Conservation (phyloP, 1,139 yeast species). For the Geotrichum australiense region DNA sequence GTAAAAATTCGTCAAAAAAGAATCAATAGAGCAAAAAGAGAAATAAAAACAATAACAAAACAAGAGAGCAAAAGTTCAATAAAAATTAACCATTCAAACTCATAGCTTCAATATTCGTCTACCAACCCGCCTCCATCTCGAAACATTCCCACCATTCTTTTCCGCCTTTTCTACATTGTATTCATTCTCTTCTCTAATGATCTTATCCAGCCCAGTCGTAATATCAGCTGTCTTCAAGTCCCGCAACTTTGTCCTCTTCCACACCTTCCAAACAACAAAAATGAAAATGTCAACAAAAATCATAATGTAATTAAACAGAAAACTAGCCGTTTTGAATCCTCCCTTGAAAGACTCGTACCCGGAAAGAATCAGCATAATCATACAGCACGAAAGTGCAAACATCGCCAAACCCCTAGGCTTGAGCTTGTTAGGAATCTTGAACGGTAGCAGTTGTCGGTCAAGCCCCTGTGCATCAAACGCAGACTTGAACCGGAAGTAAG, state of each 20-base stretch:
- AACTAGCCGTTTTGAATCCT: conserved; percentile 58
- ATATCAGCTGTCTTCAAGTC: conserved; percentile 44
- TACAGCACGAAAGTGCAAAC: conserved; percentile 40
- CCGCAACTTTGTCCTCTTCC: conserved; percentile 47
- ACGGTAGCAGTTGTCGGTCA: conserved; percentile 49
- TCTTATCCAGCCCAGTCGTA: conserved; percentile 47
- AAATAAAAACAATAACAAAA: too few species aligned
- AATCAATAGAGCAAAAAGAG: too few species aligned
- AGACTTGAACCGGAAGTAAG: conserved; percentile 56
- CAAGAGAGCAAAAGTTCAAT: too few species aligned
- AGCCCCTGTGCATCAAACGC: conserved; percentile 57
- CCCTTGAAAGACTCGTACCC: conserved; percentile 64
- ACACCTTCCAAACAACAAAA: conserved; percentile 40
- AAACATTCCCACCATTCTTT: too few species aligned
- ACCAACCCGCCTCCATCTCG: too few species aligned
- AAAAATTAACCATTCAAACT: too few species aligned
- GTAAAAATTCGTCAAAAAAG: too few species aligned
- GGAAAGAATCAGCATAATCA: conserved; percentile 55
- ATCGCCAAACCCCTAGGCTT: conserved; percentile 36
- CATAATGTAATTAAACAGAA: conserved; percentile 62
- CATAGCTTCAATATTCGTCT: too few species aligned
- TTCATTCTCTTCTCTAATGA: conserved; percentile 26
- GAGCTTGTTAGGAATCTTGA: conserved; percentile 51
- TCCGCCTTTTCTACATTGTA: too few species aligned
- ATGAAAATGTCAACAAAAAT: conserved; percentile 55